Conservation (phyloP, 2,329 filamentous ascomycete genomes). For the Colletotrichum sp. region DNA sequence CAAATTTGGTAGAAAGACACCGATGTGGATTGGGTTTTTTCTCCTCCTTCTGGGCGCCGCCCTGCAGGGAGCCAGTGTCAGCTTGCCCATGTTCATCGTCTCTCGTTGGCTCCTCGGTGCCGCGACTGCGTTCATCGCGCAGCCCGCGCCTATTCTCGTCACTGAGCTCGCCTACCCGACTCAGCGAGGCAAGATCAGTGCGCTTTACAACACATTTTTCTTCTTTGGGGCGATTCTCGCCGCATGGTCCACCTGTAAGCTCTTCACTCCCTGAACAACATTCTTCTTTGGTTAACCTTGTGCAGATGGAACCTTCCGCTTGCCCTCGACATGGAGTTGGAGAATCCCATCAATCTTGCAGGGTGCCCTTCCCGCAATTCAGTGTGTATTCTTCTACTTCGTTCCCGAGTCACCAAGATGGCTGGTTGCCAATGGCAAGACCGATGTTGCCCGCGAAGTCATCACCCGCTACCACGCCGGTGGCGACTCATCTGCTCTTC, state of each 20-base stretch:
- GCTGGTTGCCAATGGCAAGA: conserved; percentile 60
- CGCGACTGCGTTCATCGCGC: conserved; percentile 31
- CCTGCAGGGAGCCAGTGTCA: conserved; percentile 28
- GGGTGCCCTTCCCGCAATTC: conserved; percentile 42
- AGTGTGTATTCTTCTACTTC: conserved; percentile 2
- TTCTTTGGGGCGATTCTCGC: conserved; percentile 42
- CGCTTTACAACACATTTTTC: conserved; percentile 50
- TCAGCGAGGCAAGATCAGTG: conserved; percentile 35
- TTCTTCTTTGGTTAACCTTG: no score
- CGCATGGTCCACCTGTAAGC: conserved; percentile 27
- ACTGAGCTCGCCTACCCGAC: conserved; percentile 39
- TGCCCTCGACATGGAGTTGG: conserved; percentile 34
- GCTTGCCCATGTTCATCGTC: conserved; percentile 35
- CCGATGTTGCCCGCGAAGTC: conserved; percentile 54
- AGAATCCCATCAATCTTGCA: conserved; percentile 30
- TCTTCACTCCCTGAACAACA: rapidly evolving
- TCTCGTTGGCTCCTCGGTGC: conserved; percentile 37
- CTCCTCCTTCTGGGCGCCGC: conserved; percentile 35
- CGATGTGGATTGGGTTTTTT: conserved; percentile 33
- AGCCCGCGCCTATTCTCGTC: conserved; percentile 36
- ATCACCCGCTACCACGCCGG: conserved; percentile 56
- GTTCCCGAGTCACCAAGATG: conserved; percentile 68
- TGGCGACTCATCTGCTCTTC: conserved; percentile 46
- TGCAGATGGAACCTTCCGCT: conserved; percentile 31
- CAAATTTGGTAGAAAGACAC: conserved; percentile 37